Percentiles rank a stretch among this genome's conserved stretches.
Conservation (phyloP, 176 grass and related monocot species). For the Thinopyrum elongatum region DNA sequence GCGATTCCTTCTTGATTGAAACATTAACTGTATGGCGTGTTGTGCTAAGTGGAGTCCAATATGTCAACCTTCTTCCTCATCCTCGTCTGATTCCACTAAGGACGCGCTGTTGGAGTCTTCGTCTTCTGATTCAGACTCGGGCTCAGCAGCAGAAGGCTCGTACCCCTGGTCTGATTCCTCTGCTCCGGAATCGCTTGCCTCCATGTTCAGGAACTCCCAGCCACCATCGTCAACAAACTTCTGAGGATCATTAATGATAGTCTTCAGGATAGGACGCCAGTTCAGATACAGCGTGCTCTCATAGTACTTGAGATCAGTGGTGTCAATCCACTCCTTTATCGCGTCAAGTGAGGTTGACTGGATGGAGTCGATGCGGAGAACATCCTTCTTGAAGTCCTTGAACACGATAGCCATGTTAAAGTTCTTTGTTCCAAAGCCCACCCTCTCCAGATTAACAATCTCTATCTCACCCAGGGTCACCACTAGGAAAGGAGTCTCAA, state of each 20-base stretch:
- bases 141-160: constrained; percentile 72
- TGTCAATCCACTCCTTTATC: constrained; percentile 94
- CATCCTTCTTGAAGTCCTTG: constrained; percentile 88
- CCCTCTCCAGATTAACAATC: constrained; percentile 68
- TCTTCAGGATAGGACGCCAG: constrained; percentile 94
- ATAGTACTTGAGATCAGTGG: constrained; percentile 88
- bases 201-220: constrained; percentile 92
- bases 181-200: constrained; percentile 77
- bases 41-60: too few relatives aligned
- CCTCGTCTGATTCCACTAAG: constrained; percentile 12
- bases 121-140: constrained; percentile 59
- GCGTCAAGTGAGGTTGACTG: constrained; percentile 59
- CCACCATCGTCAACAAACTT: constrained; percentile 84
- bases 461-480: constrained; percentile 61
- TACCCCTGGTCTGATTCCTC: constrained; percentile 76
- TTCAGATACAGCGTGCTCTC: constrained; percentile 88
- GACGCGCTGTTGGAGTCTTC: constrained; percentile 52
- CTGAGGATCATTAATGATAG: constrained; percentile 72
- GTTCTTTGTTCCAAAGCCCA: constrained; percentile 71
- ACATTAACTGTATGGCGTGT: too few relatives aligned
- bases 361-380: constrained; percentile 82
- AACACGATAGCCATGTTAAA: constrained; percentile 96
- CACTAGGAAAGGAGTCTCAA: constrained; percentile 50
- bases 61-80: constrained; percentile 36
- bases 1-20: too few relatives aligned